Evolutionary conservation across 2,329 filamentous ascomycete genomes (phyloP), one percentile per base, ranked within the genome.

Genomic region (Apiospora aurea): DNA sequence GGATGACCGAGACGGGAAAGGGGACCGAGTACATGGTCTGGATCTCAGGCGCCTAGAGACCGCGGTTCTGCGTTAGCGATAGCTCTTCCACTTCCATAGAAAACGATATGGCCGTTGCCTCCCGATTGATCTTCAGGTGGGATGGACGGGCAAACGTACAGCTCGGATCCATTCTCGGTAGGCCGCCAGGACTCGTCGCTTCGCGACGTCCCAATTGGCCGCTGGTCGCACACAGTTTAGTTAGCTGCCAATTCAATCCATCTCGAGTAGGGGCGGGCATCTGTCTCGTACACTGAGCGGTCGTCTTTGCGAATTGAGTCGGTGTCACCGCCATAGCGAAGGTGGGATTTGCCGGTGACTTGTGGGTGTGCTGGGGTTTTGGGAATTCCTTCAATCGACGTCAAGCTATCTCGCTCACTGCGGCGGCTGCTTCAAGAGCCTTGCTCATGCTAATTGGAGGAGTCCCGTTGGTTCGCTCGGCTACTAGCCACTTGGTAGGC

Each of bases 131-230:
- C n/a, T 4, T 38, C 26, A 29, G 29, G 0, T 13, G 18, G 38
- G 11, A 41, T 14, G 68, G n/a, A 13, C 8, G n/a, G 69, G 72
- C 24, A 74, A 72, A 92, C 95, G 82, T 92, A 99, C 96, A 84
- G 94, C 92, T 88, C 96, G 92, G 79, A 98, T 90, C 96, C 96
- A 99, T 87, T 96, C 93, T 82, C 96, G 90, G 87, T 99, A 99
- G 78, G 94, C 93, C 81, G 91, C 90, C 78, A 98, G 85, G 76
- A 98, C 96, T 87, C 96, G 91, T 82, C 87, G 88, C 85, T 93
- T 94, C 79, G 96, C 96, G 87, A 98, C 95, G 78, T 85, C 81
- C 95, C 94, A 97, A 88, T 93, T 97, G 86, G 90, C 87, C 82
- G 96, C 96, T 98, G 82, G 80, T 72, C 29, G 66, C 61, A 43